A percentile compares a stretch with the other conserved stretches of the same genome.
Conservation (phyloP, 768 basidiomycete genomes). For the Pleurotus eryngii region DNA sequence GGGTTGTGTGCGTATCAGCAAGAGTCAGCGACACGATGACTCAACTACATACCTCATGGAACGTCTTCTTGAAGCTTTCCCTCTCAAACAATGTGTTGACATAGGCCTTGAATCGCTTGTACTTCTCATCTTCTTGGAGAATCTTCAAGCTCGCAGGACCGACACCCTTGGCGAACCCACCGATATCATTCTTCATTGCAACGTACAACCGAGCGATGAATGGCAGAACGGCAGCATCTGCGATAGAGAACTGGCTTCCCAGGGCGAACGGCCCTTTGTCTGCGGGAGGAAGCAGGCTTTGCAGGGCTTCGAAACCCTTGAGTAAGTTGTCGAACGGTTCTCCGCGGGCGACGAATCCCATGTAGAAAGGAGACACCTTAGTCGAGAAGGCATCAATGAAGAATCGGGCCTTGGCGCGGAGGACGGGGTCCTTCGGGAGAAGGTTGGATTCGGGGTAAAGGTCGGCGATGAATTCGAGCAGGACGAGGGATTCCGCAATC, state of each 20-base stretch:
- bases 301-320: slow-evolving; percentile 41
- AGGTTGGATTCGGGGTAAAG: slow-evolving; percentile 45
- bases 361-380: slow-evolving; percentile 39
- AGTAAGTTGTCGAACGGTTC: slow-evolving; percentile 39
- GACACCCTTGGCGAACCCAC: slow-evolving; percentile 44
- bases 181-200: slow-evolving; percentile 45
- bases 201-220: slow-evolving; percentile 54
- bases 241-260: slow-evolving; percentile 50
- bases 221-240: slow-evolving; percentile 59
- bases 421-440: slow-evolving; percentile 53
- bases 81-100: slow-evolving; percentile 42
- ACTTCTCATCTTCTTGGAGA: slow-evolving; percentile 42
- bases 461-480: slow-evolving; percentile 67
- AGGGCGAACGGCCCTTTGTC: slow-evolving; percentile 37
- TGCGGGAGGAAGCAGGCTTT: slow-evolving; percentile 44
- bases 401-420: slow-evolving; percentile 57
- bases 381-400: slow-evolving; percentile 55
- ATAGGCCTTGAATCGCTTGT: slow-evolving; percentile 49
- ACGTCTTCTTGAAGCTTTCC: slow-evolving; percentile 54
- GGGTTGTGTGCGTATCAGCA: background rate
- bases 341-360: slow-evolving; percentile 32
- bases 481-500: slow-evolving; percentile 60
- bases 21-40: background rate
- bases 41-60: slow-evolving; percentile 41
- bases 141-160: slow-evolving; percentile 41